Evolutionary conservation across 257 asterid genomes (phyloP).

Genomic region (Eustoma russellianum): DNA sequence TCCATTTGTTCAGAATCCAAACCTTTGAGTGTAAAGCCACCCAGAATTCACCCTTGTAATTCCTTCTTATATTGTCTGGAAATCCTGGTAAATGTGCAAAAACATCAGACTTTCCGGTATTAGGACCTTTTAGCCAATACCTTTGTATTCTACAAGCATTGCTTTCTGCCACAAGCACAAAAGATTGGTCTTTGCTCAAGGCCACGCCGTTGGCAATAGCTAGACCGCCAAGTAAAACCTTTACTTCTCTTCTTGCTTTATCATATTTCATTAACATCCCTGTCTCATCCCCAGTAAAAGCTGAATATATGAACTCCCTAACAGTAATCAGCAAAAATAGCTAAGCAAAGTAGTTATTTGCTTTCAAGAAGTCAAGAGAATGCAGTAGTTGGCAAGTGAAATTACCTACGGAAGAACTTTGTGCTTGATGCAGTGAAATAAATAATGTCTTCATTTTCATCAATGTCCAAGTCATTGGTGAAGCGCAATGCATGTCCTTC

Average conservation of each 20-base stretch:
- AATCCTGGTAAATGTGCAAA: slow-evolving; percentile 38
- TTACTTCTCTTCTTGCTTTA: slow-evolving; percentile 21
- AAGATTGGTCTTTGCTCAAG: slow-evolving; percentile 37
- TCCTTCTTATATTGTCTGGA: slow-evolving; percentile 58
- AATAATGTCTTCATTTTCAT: slow-evolving; percentile 32
- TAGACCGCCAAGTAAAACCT: slow-evolving; percentile 29
- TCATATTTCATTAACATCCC: slow-evolving; percentile 61
- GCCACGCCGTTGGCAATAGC: slow-evolving; percentile 73
- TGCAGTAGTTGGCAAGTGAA: not conserved
- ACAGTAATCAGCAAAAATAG: too few relatives aligned
- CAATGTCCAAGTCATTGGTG: slow-evolving; percentile 63
- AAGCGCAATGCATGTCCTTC: slow-evolving; percentile 43
- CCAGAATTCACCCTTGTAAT: slow-evolving; percentile 54
- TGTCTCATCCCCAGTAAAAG: slow-evolving; percentile 41
- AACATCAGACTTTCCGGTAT: slow-evolving; percentile 28
- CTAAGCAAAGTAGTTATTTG: too few relatives aligned
- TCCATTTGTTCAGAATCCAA: slow-evolving; percentile 1
- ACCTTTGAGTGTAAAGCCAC: slow-evolving; percentile 44
- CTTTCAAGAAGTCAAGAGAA: too few relatives aligned
- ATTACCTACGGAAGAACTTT: slow-evolving; percentile 39
- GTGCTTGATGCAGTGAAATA: slow-evolving; percentile 63
- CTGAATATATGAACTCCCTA: slow-evolving; percentile 34
- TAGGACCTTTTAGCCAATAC: slow-evolving; percentile 37
- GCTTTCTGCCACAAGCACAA: slow-evolving; percentile 52
- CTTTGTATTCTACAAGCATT: slow-evolving; percentile 42